Conservation (phyloP, 176 grass and related monocot species). For the Cocos nucifera region DNA sequence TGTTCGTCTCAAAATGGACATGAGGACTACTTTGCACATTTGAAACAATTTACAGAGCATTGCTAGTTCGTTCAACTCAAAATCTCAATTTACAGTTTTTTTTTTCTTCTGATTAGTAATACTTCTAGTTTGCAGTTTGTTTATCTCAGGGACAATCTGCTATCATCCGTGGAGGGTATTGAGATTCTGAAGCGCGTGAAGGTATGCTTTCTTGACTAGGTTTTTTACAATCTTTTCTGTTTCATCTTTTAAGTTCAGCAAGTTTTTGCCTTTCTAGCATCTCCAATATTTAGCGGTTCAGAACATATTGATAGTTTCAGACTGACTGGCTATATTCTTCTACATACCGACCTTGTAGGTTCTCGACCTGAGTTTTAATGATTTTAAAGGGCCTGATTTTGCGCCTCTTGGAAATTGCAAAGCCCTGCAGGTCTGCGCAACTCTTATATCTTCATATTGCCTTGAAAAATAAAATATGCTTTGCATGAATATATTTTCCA, state of each 20-base stretch:
- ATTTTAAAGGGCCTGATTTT: constrained; percentile 72
- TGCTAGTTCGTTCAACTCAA: constrained; percentile 88
- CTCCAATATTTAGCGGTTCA: no score
- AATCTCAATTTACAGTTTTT: not conserved
- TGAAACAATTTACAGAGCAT: not conserved
- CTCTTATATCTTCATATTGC: not conserved
- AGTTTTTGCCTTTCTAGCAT: no score
- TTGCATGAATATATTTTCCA: not conserved
- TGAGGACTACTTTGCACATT: no score
- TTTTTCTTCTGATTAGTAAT: not conserved
- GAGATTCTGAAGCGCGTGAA: constrained; percentile 81
- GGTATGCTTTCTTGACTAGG: constrained; percentile 36
- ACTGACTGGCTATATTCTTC: no score
- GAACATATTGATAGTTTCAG: no score
- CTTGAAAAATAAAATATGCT: not conserved
- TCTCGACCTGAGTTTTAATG: constrained; percentile 99
- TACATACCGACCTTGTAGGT: constrained; percentile 34
- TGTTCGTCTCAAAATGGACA: no score
- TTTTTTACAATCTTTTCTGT: not conserved
- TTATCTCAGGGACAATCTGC: constrained; percentile 90
- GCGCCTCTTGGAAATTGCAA: constrained; percentile 82
- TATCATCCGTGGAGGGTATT: constrained; percentile 89
- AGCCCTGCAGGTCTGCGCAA: constrained; percentile 66
- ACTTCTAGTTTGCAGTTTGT: constrained; percentile 63
- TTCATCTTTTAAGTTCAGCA: no score